Evolutionary conservation across 2,329 filamentous ascomycete species (phyloP).

Genomic region (Acephala macrosclerotiorum): DNA sequence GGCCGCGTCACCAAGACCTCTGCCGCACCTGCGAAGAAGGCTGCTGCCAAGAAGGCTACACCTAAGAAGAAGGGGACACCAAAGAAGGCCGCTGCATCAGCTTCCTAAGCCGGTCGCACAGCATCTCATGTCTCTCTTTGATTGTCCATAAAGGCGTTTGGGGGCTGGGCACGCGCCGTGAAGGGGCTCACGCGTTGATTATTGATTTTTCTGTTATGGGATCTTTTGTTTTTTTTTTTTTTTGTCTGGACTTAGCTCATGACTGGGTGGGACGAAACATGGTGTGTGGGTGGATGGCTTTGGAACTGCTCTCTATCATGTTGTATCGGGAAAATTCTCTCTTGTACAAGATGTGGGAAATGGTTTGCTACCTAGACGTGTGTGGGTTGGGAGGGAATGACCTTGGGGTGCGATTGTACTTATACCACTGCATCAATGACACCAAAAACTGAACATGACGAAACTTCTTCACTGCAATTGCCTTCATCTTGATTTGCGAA

Average conservation of each 20-base stretch:
- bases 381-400: constrained; percentile 9
- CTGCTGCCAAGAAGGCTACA: constrained; percentile 53
- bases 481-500: neutral
- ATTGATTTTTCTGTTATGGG: constrained; percentile 26
- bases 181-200: constrained; percentile 27
- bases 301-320: constrained; percentile 18
- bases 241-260: constrained; percentile 15
- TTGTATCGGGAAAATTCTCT: constrained; percentile 9
- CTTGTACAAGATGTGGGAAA: constrained; percentile 17
- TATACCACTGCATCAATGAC: constrained; percentile 35
- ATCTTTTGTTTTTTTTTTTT: constrained; percentile 27
- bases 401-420: constrained; percentile 29
- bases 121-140: constrained; percentile 18
- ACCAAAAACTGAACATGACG: constrained; percentile 18
- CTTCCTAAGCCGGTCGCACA: constrained; percentile 15
- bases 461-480: neutral
- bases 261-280: constrained; percentile 12
- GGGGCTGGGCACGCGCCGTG: constrained; percentile 31
- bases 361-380: constrained; percentile 16
- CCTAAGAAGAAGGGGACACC: constrained; percentile 42
- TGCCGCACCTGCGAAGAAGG: constrained; percentile 49
- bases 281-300: constrained; percentile 12
- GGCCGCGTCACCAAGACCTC: constrained; percentile 75
- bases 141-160: constrained; percentile 37
- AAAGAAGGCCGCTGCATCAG: constrained; percentile 37